A percentile compares a stretch with the other conserved stretches of the same genome.
Conservation (phyloP, 1,284 basidiomycete genomes). For the Ganoderma resinaceum region DNA sequence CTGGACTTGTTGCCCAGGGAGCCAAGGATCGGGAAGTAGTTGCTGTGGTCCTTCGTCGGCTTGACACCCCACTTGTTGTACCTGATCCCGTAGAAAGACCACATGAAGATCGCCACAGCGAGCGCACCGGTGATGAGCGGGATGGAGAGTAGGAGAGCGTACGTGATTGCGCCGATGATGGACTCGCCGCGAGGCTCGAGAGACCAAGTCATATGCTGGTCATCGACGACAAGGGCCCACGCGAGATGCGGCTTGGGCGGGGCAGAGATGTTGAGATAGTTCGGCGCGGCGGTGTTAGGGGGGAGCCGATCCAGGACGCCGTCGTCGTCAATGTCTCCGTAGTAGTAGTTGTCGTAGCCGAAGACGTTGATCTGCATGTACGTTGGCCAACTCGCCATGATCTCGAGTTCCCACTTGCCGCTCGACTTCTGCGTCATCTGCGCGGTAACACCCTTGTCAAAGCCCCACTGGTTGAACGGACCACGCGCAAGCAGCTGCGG, state of each 20-base stretch:
- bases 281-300: constrained; percentile 84
- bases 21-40: constrained; percentile 82
- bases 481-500: constrained; percentile 89
- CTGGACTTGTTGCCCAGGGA: constrained; percentile 69
- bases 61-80: constrained; percentile 91
- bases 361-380: constrained; percentile 90
- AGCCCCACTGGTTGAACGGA: constrained; percentile 91
- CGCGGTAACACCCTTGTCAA: constrained; percentile 79
- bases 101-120: constrained; percentile 89
- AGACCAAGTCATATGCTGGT: constrained; percentile 78
- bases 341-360: constrained; percentile 89
- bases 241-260: constrained; percentile 83
- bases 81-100: constrained; percentile 94
- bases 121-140: constrained; percentile 85
- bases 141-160: constrained; percentile 80
- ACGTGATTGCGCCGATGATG: constrained; percentile 83
- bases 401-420: constrained; percentile 78
- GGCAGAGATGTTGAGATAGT: constrained; percentile 90
- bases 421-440: constrained; percentile 63
- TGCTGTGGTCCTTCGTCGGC: constrained; percentile 66
- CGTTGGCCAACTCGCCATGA: constrained; percentile 89
- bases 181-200: constrained; percentile 84
- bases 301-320: constrained; percentile 89
- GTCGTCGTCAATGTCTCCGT: constrained; percentile 88
- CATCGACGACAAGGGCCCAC: constrained; percentile 85